phyloP scores from a whole-genome alignment of 345 rosid genomes.

The Pugionium dolabratum region DNA sequence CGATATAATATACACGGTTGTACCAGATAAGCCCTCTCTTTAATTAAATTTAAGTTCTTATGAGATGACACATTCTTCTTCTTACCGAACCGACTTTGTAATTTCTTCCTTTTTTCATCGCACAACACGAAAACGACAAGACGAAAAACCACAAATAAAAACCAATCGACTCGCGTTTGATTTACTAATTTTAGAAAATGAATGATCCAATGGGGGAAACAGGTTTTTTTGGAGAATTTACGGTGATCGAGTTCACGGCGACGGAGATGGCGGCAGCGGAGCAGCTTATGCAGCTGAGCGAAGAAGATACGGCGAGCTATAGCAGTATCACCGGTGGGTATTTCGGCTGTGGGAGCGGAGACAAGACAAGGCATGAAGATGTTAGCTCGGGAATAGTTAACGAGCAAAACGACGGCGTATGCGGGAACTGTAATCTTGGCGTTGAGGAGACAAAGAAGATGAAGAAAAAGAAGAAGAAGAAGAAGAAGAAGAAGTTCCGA shows the following conservation, averaged over 20 bases:
- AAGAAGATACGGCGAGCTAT: background rate
- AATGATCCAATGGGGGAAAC: background rate
- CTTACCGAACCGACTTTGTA: background rate
- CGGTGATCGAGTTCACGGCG: background rate
- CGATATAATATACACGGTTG: background rate
- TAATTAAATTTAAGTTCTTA: no score
- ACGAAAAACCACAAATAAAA: background rate
- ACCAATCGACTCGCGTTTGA: background rate
- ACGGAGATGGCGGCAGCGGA: background rate
- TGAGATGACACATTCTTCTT: background rate
- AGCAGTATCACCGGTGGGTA: background rate
- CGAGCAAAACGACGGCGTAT: background rate
- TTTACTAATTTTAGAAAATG: background rate
- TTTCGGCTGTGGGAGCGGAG: background rate
- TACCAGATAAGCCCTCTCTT: background rate
- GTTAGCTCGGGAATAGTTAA: background rate
- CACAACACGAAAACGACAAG: background rate
- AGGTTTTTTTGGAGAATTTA: background rate
- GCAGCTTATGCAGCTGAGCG: background rate
- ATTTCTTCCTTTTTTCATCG: background rate
- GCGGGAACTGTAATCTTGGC: background rate
- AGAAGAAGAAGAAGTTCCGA: background rate
- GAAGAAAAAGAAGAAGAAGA: background rate
- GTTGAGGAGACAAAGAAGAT: background rate
- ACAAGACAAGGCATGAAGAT: background rate